Evolutionary conservation across 331 rosid species (phyloP).

Genomic region (Spiraea crenata): DNA sequence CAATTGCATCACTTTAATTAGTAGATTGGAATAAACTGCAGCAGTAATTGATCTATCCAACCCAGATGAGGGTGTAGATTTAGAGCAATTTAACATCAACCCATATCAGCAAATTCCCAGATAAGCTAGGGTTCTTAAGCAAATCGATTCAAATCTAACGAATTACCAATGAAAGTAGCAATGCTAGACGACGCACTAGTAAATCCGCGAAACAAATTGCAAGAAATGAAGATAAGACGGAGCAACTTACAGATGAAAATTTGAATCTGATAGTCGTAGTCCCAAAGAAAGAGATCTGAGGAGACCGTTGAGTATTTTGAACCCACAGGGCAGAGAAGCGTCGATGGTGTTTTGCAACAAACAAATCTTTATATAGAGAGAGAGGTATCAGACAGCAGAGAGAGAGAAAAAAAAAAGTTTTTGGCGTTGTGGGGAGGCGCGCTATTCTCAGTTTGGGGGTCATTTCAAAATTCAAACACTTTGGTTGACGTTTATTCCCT

Average conservation of each 20-base stretch:
- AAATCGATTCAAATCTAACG: not conserved
- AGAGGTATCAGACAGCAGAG: not conserved
- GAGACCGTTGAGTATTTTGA: no score
- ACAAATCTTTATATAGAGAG: not conserved
- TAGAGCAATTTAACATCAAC: conserved; percentile 4
- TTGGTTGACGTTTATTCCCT: not conserved
- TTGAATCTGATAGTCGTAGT: conserved; percentile 3
- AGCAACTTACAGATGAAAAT: conserved; percentile 16
- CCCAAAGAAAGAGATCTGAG: conserved; percentile 6
- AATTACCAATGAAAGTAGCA: not conserved
- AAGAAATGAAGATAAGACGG: not conserved
- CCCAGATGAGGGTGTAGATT: conserved; percentile 2
- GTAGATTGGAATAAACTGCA: not conserved
- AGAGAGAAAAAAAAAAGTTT: not conserved
- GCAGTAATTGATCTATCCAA: not conserved
- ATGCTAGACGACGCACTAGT: not conserved
- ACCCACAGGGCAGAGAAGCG: not conserved
- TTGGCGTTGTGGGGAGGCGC: conserved; percentile 5
- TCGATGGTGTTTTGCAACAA: not conserved
- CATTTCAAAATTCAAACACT: conserved; percentile 5
- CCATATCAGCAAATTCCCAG: not conserved
- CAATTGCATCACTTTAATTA: not conserved
- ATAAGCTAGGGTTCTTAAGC: not conserved
- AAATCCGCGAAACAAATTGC: not conserved
- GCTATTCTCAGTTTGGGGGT: not conserved